A percentile compares a stretch with the other conserved stretches of the same genome.
phyloP scores from a whole-genome alignment of 176 grass and related monocot genomes.

The Tuctoria greenei region DNA sequence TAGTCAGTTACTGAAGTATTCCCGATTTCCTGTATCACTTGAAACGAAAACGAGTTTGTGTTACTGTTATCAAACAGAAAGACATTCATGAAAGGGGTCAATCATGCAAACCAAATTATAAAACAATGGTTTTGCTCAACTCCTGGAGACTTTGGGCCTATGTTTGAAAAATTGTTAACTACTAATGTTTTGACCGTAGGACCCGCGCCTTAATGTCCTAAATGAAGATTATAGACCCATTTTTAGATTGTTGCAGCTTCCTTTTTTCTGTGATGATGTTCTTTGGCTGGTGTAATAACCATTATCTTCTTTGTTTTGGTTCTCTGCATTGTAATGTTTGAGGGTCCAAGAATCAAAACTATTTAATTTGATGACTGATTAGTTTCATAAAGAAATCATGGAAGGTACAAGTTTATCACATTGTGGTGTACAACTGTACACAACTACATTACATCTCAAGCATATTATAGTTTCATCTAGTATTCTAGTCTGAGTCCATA shows the following conservation, averaged over 20 bases:
- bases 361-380: conserved; percentile 2
- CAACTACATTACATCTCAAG: background rate
- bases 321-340: conserved; percentile 9
- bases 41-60: background rate
- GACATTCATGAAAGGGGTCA: background rate
- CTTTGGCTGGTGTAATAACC: conserved; percentile 9
- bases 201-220: background rate
- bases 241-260: conserved; percentile 4
- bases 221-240: background rate
- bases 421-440: background rate
- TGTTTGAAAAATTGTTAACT: background rate
- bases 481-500: background rate
- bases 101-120: background rate
- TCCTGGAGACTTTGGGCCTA: background rate
- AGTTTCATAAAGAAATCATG: background rate
- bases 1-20: no score
- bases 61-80: background rate
- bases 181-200: background rate
- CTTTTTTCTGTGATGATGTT: background rate
- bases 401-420: background rate
- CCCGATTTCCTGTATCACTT: background rate
- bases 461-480: background rate
- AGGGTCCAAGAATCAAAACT: background rate
- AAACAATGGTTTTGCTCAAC: background rate
- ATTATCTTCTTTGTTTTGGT: background rate